Percentiles rank a stretch among this genome's conserved stretches.
Evolutionary conservation across 306 rosid species (phyloP).

Genomic region (Begonia masoniana): DNA sequence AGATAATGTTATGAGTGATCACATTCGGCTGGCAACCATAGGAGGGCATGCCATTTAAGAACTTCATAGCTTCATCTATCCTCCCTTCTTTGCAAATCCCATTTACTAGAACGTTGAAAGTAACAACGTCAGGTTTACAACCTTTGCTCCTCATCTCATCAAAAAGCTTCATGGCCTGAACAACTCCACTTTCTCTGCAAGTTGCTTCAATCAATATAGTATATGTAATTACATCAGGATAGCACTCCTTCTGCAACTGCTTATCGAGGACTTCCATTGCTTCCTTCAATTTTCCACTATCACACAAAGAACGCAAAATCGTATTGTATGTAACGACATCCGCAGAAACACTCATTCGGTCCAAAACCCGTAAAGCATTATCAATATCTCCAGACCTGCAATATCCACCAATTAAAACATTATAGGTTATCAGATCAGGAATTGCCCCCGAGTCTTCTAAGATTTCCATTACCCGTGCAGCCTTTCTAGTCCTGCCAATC

Average conservation of each 20-base stretch:
- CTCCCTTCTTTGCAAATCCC: constrained; percentile 51
- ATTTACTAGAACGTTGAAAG: constrained; percentile 63
- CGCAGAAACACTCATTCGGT: constrained; percentile 70
- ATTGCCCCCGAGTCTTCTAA: constrained; percentile 76
- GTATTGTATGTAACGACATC: constrained; percentile 70
- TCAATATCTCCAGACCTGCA: constrained; percentile 47
- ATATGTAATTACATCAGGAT: constrained; percentile 76
- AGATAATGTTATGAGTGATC: neutral
- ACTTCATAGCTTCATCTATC: constrained; percentile 38
- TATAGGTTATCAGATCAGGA: constrained; percentile 68
- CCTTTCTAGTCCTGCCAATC: constrained; percentile 32
- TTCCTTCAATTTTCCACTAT: constrained; percentile 29
- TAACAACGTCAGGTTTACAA: constrained; percentile 69
- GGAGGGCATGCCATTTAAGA: constrained; percentile 42
- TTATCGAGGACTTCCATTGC: constrained; percentile 76
- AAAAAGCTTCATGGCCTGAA: constrained; percentile 55
- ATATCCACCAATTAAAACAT: constrained; percentile 56
- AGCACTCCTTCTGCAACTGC: constrained; percentile 66
- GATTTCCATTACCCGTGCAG: constrained; percentile 36
- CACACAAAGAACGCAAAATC: constrained; percentile 53
- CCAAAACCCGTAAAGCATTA: constrained; percentile 50
- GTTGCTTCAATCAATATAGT: constrained; percentile 60
- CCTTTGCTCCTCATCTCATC: constrained; percentile 76
- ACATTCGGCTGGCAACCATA: constrained; percentile 45
- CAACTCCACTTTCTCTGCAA: constrained; percentile 54